Base-by-base conservation (phyloP, 2,329 filamentous ascomycete genomes). In the Lasiodiplodia gonubiensis region DNA sequence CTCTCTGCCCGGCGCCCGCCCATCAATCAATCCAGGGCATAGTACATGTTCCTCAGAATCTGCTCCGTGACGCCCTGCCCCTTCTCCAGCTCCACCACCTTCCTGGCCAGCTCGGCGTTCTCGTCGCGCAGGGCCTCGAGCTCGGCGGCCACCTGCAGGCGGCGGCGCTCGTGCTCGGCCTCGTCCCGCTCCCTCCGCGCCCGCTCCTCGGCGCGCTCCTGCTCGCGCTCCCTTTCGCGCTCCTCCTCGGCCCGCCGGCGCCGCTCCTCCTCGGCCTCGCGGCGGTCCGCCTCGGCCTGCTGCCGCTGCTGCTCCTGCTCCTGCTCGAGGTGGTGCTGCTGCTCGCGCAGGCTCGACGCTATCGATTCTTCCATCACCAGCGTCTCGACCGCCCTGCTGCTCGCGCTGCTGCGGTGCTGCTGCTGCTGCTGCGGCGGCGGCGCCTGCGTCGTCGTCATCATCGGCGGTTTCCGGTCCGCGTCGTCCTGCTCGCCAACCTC, bases 11-110 rank as follows among this genome's bases (percentile, higher is more conserved):
- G n/a, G n/a, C n/a, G n/a, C 42, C 25, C 10, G 16, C 37, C 7
- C 4, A 39, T 6, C 18, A 51, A 51, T 8, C 21, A 27, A n/a
- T 51, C 59, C 25, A 63, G 59, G 25, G 59, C 59, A 51, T 63
- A 63, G 7, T 63, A 63, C 59, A 63, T 51, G n/a, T 63, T 21
- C 59, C 42, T 25, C n/a, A 63, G 12, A 8, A 33, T 37, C 59
- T 37, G 30, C 27, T 25, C 7, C 11, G 27, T 48, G 5, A 51
- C 18, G 2, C 23, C 42, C 3, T 63, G 59, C 59, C 59, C 59
- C 46, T 63, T 63, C 30, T 63, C 59, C 27, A 63, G 23, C 42
- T 63, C 59, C 11, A 23, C 12, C 11, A 63, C 59, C 59, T 30
- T 49, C 46, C 42, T 51, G 27, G 18, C 35, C n/a, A 63, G 30